phyloP scores from a whole-genome alignment of 2,329 filamentous ascomycete genomes.

The Diatrype stigma region DNA sequence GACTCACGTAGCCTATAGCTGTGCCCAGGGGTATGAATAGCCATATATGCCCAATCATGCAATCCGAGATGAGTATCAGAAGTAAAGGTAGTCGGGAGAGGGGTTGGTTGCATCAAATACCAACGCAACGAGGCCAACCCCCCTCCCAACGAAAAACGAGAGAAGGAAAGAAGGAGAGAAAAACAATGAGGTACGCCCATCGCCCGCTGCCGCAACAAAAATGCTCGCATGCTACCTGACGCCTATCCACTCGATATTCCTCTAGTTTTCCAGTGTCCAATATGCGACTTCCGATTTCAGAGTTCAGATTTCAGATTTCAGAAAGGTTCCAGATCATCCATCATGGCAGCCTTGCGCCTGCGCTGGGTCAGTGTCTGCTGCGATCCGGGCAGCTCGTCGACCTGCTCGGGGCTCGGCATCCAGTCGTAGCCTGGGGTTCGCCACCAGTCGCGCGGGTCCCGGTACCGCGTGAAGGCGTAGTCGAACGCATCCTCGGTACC shows the following conservation, averaged over 20 bases:
- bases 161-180: not conserved
- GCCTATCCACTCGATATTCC: not conserved
- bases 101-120: too few species aligned
- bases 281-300: too few species aligned
- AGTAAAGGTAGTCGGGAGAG: too few species aligned
- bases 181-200: not conserved
- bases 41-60: not conserved
- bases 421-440: slow-evolving; percentile 23
- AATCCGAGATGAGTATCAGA: not conserved
- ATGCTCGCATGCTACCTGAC: not conserved
- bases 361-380: slow-evolving; percentile 24
- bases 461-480: slow-evolving; percentile 10
- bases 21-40: not conserved
- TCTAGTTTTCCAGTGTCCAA: not conserved
- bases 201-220: not conserved
- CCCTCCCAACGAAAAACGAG: not conserved
- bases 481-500: slow-evolving; percentile 29
- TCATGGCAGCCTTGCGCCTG: slow-evolving; percentile 22
- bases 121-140: too few species aligned
- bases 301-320: too few species aligned
- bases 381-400: slow-evolving; percentile 16
- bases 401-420: slow-evolving; percentile 19
- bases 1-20: too few species aligned
- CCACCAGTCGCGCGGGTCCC: slow-evolving; percentile 10
- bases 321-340: slow-evolving; percentile 10